Percentiles rank a stretch among this genome's conserved stretches.
These are phyloP conservation scores for Trichoderma polysporum DNA, from an alignment of 2,329 filamentous ascomycete species.

Conservation along the genomic window DNA sequence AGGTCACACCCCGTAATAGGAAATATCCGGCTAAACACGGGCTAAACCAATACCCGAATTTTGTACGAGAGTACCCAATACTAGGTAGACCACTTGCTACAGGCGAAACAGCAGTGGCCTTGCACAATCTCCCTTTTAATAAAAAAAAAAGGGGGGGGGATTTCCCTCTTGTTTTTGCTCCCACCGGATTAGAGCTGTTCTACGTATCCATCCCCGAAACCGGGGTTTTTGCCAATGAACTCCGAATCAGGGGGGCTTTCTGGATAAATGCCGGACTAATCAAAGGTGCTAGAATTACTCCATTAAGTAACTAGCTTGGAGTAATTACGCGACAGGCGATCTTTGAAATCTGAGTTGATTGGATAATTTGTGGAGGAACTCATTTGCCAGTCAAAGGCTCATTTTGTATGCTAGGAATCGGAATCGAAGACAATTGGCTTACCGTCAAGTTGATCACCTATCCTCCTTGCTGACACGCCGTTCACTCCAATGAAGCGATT, in stretches of 20 bases:
- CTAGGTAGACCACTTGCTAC: too few species aligned
- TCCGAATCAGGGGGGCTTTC: not conserved
- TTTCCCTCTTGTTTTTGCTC: too few species aligned
- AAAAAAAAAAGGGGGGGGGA: too few species aligned
- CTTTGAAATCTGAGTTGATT: not conserved
- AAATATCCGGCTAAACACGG: constrained; percentile 9
- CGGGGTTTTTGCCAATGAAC: too few species aligned
- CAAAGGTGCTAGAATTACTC: not conserved
- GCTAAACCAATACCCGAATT: not conserved
- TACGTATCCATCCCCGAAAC: not conserved
- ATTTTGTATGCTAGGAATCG: not conserved
- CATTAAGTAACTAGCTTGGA: not conserved
- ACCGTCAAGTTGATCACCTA: not conserved
- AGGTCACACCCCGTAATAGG: constrained; percentile 2
- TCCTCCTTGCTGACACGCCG: not conserved
- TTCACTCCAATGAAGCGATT: not conserved
- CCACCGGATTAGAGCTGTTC: too few species aligned
- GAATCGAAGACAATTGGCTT: not conserved
- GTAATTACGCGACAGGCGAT: not conserved
- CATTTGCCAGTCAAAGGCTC: not conserved
- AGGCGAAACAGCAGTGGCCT: not conserved
- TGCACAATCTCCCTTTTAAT: too few species aligned
- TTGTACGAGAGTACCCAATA: too few species aligned
- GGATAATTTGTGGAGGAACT: not conserved
- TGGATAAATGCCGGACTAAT: constrained; percentile 6